Evolutionary conservation across 805 yeast species (phyloP), one percentile per base, ranked within the genome.

Genomic region (Tetrapisispora nanseiensis): DNA sequence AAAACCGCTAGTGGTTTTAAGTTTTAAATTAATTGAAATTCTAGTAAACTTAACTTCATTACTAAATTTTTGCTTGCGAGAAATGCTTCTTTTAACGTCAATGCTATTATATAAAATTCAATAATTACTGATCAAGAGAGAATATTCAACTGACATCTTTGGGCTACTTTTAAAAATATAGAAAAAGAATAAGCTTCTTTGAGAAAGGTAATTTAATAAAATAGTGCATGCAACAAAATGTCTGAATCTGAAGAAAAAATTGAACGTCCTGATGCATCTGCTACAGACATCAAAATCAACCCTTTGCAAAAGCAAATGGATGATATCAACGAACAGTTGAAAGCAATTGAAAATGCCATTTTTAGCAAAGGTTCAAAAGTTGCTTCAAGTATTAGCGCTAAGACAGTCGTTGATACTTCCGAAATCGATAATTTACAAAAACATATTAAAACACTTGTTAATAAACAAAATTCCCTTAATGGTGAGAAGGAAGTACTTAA

Each of bases 381-480:
- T 13, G 24, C 3, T 9, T 7, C 13, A 12, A 13, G 7, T 4
- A 26, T 32, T 9, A 13, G 24, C 2, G 4, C 6, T 18, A 23
- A 26, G 12, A n/a, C n/a, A n/a, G n/a, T n/a, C 4, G 8, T 31
- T 26, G 28, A 26, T 15, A 31, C 7, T 30, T 10, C 20, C 6
- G 35, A 38, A 19, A 22, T 22, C 8, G 9, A n/a, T 6, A 11
- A 15, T 2, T 77, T 69, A 50, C 65, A 67, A 44, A 68, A 64
- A 33, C 67, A 71, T 58, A 62, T 72, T 43, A 64, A 63, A 43
- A 66, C 57, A 42, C 58, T 71, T 49, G 67, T 66, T 56, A 62
- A 61, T 48, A 63, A 66, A n/a, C 74, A 68, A 59, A 63, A 69
- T 39, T 67, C 62, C 46, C 61, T 69, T 51, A 72, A 71, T 55